Percentiles rank a stretch among this genome's conserved stretches.
Conservation (phyloP, 192 early-diverging fungal genomes). For the Phlyctochytrium arcticum region DNA sequence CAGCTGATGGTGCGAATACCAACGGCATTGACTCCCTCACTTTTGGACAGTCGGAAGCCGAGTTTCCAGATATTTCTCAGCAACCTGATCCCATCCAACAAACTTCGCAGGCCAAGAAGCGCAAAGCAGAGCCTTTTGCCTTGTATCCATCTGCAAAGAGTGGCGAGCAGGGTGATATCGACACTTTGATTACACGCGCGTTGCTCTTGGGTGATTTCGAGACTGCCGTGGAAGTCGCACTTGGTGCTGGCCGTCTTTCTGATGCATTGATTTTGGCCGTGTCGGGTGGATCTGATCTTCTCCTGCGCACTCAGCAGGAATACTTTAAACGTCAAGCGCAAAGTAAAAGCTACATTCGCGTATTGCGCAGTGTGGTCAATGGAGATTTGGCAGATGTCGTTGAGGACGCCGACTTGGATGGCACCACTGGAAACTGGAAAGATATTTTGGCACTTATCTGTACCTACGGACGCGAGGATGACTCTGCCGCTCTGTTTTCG, state of each 20-base stretch:
- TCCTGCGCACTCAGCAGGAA: slow-evolving; percentile 69
- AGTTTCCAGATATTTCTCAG: slow-evolving; percentile 49
- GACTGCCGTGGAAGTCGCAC: slow-evolving; percentile 82
- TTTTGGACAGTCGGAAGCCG: slow-evolving; percentile 26
- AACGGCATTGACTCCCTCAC: slow-evolving; percentile 29
- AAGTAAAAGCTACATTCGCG: slow-evolving; percentile 73
- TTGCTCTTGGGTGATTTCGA: slow-evolving; percentile 91
- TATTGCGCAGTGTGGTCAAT: slow-evolving; percentile 77
- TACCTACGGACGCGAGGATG: slow-evolving; percentile 86
- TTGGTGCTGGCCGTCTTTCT: slow-evolving; percentile 74
- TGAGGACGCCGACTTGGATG: slow-evolving; percentile 64
- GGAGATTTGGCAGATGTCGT: slow-evolving; percentile 82
- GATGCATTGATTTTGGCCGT: slow-evolving; percentile 88
- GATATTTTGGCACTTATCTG: slow-evolving; percentile 89
- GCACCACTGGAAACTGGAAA: slow-evolving; percentile 68
- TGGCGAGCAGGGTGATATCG: slow-evolving; percentile 63
- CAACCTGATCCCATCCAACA: slow-evolving; percentile 18
- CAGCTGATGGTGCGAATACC: slow-evolving; percentile 5
- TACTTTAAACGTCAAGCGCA: slow-evolving; percentile 76
- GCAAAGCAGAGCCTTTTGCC: slow-evolving; percentile 33
- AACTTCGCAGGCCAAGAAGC: background rate
- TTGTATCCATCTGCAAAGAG: slow-evolving; percentile 29
- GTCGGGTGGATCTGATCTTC: slow-evolving; percentile 74
- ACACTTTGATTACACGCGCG: slow-evolving; percentile 77
- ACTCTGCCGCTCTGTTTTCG: slow-evolving; percentile 43